Evolutionary conservation across 2,329 filamentous ascomycete genomes (phyloP).

Genomic region (Aspergillus viridinutans): DNA sequence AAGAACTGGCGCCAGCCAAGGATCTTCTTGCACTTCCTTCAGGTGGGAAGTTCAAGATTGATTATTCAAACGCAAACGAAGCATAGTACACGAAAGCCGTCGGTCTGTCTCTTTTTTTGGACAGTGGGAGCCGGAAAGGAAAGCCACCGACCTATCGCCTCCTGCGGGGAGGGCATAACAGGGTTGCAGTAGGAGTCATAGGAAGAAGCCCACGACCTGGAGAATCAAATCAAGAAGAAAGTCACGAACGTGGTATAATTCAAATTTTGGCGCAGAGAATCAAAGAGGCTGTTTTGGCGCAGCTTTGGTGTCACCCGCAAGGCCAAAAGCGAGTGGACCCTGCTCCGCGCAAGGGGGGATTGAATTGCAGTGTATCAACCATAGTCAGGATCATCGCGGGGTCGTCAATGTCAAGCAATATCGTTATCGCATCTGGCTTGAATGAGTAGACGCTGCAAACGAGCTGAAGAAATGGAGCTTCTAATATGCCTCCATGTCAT

Average conservation of each 20-base stretch:
- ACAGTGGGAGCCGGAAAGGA: slow-evolving; percentile 1
- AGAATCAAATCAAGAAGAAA: slow-evolving; percentile 17
- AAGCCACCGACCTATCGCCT: slow-evolving; percentile 4
- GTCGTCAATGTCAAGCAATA: slow-evolving; percentile 24
- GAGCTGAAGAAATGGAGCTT: slow-evolving; percentile 8
- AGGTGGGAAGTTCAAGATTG: neutral
- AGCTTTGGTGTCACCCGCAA: slow-evolving; percentile 1
- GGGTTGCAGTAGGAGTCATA: slow-evolving; percentile 1
- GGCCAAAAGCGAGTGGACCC: slow-evolving; percentile 4
- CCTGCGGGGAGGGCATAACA: neutral
- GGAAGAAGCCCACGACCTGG: slow-evolving; percentile 13
- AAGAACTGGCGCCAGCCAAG: neutral
- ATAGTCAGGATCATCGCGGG: slow-evolving; percentile 21
- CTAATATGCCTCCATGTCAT: slow-evolving; percentile 46
- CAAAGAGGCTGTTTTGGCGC: slow-evolving; percentile 7
- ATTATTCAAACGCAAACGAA: slow-evolving; percentile 7
- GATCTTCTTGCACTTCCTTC: neutral
- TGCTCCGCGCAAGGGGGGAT: slow-evolving; percentile 1
- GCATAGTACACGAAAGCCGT: slow-evolving; percentile 19
- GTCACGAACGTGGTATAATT: slow-evolving; percentile 23
- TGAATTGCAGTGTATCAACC: slow-evolving; percentile 4
- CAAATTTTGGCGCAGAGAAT: slow-evolving; percentile 29
- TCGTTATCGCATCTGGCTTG: slow-evolving; percentile 16
- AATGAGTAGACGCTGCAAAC: slow-evolving; percentile 12
- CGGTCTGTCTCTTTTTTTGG: slow-evolving; percentile 5